Percentiles rank a stretch among this genome's conserved stretches.
Conservation (phyloP, 495 filamentous ascomycete genomes). For the Mytilinidion resinicola region DNA sequence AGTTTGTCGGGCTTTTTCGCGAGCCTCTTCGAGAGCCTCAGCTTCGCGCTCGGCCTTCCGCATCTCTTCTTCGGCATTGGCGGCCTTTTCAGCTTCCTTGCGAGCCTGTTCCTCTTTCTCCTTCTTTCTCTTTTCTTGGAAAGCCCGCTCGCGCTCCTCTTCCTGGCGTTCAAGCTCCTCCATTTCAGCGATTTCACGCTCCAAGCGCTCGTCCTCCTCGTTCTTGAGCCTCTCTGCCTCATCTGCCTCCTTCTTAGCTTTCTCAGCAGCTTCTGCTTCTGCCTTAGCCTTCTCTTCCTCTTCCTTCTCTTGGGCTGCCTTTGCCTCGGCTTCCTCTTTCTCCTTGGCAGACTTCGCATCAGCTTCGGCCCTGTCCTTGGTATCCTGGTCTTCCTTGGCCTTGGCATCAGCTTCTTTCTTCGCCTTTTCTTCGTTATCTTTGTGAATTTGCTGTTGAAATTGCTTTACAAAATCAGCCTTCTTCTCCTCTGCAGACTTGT, state of each 20-base stretch:
- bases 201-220: slow-evolving; percentile 24
- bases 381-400: slow-evolving; percentile 30
- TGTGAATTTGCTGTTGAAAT: slow-evolving; percentile 59
- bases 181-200: slow-evolving; percentile 20
- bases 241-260: slow-evolving; percentile 24
- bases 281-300: slow-evolving; percentile 44
- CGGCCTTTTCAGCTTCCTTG: slow-evolving; percentile 28
- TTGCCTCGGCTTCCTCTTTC: slow-evolving; percentile 41
- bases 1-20: slow-evolving; percentile 14
- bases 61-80: slow-evolving; percentile 34
- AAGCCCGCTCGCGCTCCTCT: slow-evolving; percentile 36
- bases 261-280: slow-evolving; percentile 27
- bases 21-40: slow-evolving; percentile 36
- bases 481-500: slow-evolving; percentile 65
- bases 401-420: slow-evolving; percentile 48
- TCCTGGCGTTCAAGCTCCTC: slow-evolving; percentile 38
- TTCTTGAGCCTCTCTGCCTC: slow-evolving; percentile 19
- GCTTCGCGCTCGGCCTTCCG: slow-evolving; percentile 38
- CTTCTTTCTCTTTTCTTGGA: slow-evolving; percentile 34
- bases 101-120: slow-evolving; percentile 30
- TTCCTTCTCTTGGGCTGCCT: slow-evolving; percentile 38
- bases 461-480: slow-evolving; percentile 45
- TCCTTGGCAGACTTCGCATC: slow-evolving; percentile 29
- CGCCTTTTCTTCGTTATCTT: slow-evolving; percentile 47
- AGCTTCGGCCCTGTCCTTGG: slow-evolving; percentile 40